Percentiles rank a stretch among this genome's conserved stretches.
Evolutionary conservation across 2,329 filamentous ascomycete species (phyloP).

Genomic region (Sporothrix variecibatus): DNA sequence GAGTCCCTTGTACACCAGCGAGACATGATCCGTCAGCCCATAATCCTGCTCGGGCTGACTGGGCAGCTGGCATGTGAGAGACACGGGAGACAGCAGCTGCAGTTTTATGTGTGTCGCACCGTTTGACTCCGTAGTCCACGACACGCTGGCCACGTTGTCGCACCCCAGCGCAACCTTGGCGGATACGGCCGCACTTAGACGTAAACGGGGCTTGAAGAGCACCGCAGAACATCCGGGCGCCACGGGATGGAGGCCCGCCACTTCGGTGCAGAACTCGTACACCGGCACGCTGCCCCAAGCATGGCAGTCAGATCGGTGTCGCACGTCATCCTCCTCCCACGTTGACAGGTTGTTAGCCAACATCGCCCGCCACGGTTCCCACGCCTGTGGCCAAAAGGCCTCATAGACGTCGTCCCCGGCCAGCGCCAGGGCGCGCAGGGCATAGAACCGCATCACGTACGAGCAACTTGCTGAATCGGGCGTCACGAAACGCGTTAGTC

Average conservation of each 20-base stretch:
- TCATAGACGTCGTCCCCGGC: constrained; percentile 41
- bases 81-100: not conserved
- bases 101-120: not conserved
- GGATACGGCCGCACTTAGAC: constrained; percentile 28
- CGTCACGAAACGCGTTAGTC: constrained; percentile 33
- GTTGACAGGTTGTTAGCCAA: constrained; percentile 43
- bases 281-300: constrained; percentile 48
- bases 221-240: constrained; percentile 32
- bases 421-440: constrained; percentile 40
- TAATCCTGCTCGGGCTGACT: not conserved
- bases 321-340: constrained; percentile 47
- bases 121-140: constrained; percentile 28
- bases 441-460: constrained; percentile 46
- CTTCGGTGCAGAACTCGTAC: constrained; percentile 45
- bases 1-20: not conserved
- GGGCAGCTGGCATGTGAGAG: not conserved
- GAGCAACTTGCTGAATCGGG: constrained; percentile 39
- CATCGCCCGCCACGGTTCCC: constrained; percentile 43
- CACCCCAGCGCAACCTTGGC: constrained; percentile 33
- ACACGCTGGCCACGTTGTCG: constrained; percentile 33
- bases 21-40: not conserved
- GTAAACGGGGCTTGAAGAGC: constrained; percentile 36
- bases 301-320: constrained; percentile 47
- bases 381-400: constrained; percentile 37
- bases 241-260: constrained; percentile 33